phyloP scores from a whole-genome alignment of 371 early-diverging fungal genomes.

The Mucor piriformis region DNA sequence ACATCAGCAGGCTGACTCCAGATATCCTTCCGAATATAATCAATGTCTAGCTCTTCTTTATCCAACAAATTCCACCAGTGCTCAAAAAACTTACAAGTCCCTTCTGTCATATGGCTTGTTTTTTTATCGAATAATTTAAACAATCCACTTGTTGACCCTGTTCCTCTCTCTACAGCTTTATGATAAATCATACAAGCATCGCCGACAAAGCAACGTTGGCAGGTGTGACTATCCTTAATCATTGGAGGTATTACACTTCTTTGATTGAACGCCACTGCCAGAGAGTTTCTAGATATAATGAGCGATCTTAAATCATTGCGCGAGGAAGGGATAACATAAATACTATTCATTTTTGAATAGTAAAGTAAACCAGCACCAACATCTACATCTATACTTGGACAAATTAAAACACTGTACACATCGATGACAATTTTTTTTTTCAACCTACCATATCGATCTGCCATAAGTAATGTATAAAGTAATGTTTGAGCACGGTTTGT shows the following conservation, averaged over 20 bases:
- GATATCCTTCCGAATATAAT: conserved; percentile 72
- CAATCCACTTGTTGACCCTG: conserved; percentile 53
- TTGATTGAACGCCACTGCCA: conserved; percentile 59
- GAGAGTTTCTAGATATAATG: conserved; percentile 73
- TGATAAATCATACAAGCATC: conserved; percentile 75
- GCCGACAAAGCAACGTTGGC: conserved; percentile 70
- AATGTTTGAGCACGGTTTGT: conserved; percentile 87
- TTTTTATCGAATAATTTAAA: conserved; percentile 62
- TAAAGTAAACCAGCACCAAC: conserved; percentile 75
- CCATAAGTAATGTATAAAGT: conserved; percentile 85
- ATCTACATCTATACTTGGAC: conserved; percentile 51
- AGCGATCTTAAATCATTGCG: conserved; percentile 73
- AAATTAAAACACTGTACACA: background rate
- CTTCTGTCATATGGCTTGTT: conserved; percentile 62
- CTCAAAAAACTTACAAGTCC: conserved; percentile 68
- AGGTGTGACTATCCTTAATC: conserved; percentile 64
- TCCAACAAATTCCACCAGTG: conserved; percentile 82
- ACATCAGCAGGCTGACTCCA: conserved; percentile 72
- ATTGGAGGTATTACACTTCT: conserved; percentile 67
- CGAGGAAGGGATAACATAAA: conserved; percentile 62
- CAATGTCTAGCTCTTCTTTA: conserved; percentile 78
- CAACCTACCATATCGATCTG: conserved; percentile 80
- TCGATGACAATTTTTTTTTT: background rate
- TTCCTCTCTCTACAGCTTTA: conserved; percentile 76
- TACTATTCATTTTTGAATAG: conserved; percentile 70